Conservation (phyloP, 495 filamentous ascomycete species). For the Aspergillus indologenus region DNA sequence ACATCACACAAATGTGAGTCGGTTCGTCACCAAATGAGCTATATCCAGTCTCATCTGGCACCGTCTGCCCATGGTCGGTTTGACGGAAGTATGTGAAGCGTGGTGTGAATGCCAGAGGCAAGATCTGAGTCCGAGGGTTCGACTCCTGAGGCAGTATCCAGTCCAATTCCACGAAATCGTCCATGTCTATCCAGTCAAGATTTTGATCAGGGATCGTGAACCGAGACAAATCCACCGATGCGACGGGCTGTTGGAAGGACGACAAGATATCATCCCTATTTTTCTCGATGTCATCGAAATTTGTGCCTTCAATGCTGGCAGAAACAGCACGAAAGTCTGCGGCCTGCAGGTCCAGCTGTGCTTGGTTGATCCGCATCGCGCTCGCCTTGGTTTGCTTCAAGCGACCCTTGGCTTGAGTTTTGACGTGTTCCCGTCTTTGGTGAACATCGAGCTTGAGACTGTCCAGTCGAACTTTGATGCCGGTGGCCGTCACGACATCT, state of each 20-base stretch:
- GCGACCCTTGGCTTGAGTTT: slow-evolving; percentile 68
- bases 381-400: slow-evolving; percentile 74
- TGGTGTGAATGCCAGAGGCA: slow-evolving; percentile 87
- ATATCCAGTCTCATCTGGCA: slow-evolving; percentile 65
- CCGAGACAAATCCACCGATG: slow-evolving; percentile 70
- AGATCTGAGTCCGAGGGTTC: slow-evolving; percentile 87
- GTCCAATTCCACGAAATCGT: slow-evolving; percentile 96
- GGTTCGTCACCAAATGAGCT: slow-evolving; percentile 90
- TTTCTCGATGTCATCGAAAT: slow-evolving; percentile 65
- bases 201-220: slow-evolving; percentile 96
- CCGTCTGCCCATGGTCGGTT: slow-evolving; percentile 79
- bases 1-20: slow-evolving; percentile 94
- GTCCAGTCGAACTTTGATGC: slow-evolving; percentile 88
- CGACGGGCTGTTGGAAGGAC: slow-evolving; percentile 50
- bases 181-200: slow-evolving; percentile 96
- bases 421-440: slow-evolving; percentile 88
- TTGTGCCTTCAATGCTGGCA: slow-evolving; percentile 79
- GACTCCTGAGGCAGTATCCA: slow-evolving; percentile 90
- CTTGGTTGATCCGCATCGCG: slow-evolving; percentile 92
- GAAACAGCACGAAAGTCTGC: slow-evolving; percentile 94
- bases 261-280: slow-evolving; percentile 56
- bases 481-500: slow-evolving; percentile 81
- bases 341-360: slow-evolving; percentile 84
- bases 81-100: slow-evolving; percentile 96
- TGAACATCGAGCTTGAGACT: slow-evolving; percentile 96